Evolutionary conservation across 306 rosid genomes (phyloP).

Genomic region (Ammopiptanthus mongolicus): DNA sequence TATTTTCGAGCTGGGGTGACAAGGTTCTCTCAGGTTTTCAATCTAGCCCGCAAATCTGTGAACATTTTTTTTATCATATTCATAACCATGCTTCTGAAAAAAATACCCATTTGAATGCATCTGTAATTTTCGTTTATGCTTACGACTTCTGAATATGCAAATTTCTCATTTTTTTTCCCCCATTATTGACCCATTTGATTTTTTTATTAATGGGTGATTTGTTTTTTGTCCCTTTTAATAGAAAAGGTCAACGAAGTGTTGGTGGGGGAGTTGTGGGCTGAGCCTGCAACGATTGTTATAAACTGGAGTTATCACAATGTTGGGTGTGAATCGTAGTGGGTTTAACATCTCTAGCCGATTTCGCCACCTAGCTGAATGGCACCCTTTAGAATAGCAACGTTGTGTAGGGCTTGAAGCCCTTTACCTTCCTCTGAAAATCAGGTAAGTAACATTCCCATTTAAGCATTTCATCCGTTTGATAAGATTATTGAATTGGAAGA

Average conservation of each 20-base stretch:
- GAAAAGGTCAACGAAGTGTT: slow-evolving; percentile 67
- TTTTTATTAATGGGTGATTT: not conserved
- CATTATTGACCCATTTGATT: slow-evolving; percentile 6
- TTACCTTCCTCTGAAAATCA: slow-evolving; percentile 31
- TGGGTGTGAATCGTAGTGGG: slow-evolving; percentile 53
- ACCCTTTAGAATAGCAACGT: slow-evolving; percentile 71
- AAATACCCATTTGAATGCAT: not conserved
- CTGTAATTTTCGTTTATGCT: slow-evolving; percentile 11
- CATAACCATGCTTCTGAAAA: not conserved
- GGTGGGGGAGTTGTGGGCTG: slow-evolving; percentile 34
- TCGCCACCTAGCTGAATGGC: slow-evolving; percentile 91
- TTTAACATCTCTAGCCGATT: slow-evolving; percentile 42
- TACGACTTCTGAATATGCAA: slow-evolving; percentile 30
- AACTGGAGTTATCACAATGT: slow-evolving; percentile 70
- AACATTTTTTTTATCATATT: not conserved
- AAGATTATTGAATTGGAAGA: not conserved
- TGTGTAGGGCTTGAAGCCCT: slow-evolving; percentile 61
- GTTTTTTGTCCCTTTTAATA: not conserved
- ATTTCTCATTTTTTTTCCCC: slow-evolving; percentile 6
- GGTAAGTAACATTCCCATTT: slow-evolving; percentile 26
- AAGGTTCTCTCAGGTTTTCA: not conserved
- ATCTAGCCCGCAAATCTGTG: slow-evolving; percentile 7
- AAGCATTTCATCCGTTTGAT: not conserved
- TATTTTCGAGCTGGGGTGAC: slow-evolving; percentile 4
- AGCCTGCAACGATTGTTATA: slow-evolving; percentile 40